Evolutionary conservation across 306 rosid genomes (phyloP).

Genomic region (Lathyrus aphaca): DNA sequence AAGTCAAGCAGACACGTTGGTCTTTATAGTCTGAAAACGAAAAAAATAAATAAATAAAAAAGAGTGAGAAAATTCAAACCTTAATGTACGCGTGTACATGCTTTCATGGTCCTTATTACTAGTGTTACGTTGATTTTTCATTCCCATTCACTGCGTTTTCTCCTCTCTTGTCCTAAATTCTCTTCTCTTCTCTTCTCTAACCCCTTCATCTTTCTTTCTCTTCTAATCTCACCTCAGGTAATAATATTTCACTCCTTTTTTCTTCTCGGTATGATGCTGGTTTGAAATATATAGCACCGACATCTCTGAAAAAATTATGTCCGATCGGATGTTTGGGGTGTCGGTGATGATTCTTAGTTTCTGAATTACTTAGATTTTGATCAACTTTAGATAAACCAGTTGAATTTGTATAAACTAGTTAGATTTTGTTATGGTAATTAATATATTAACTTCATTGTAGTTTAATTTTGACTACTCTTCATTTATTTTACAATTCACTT

Average conservation of each 20-base stretch:
- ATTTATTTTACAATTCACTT: neutral
- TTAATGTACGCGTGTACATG: neutral
- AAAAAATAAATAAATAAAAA: neutral
- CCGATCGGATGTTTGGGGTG: no score
- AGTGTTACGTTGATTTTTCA: neutral
- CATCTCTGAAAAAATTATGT: no score
- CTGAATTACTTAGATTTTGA: no score
- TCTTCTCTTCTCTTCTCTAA: neutral
- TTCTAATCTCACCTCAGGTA: slow-evolving; percentile 38
- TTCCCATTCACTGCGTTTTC: neutral
- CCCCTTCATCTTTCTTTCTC: neutral
- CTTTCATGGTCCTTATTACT: neutral
- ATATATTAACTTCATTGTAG: neutral
- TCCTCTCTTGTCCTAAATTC: neutral
- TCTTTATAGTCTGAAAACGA: neutral
- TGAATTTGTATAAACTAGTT: slow-evolving; percentile 6
- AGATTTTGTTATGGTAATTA: slow-evolving; percentile 15
- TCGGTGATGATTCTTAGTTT: no score
- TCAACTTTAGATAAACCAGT: neutral
- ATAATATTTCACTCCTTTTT: no score
- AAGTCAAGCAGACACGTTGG: slow-evolving; percentile 6
- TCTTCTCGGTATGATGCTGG: slow-evolving; percentile 10
- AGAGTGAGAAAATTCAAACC: neutral
- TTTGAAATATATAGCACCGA: no score
- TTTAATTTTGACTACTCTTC: slow-evolving; percentile 5